Evolutionary conservation across 805 yeast genomes (phyloP), one percentile per base, ranked within the genome.

Genomic region (Yamadazyma laniorum): DNA sequence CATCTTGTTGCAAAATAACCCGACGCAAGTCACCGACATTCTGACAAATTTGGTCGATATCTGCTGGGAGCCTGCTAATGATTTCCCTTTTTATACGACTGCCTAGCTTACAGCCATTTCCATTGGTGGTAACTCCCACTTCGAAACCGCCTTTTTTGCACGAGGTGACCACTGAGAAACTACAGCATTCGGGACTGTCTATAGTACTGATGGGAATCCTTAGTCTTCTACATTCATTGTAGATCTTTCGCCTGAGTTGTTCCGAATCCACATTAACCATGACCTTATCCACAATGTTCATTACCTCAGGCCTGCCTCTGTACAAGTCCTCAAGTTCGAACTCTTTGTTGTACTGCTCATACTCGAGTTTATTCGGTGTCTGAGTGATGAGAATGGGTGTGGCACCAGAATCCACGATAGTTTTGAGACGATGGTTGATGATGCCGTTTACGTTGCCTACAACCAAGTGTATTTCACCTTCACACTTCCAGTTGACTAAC

Each of bases 31-130:
- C 61, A 0, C 96, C 95, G 32, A 90, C 76, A 39, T 79, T 80
- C 12, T 65, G 60, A 48, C 95, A 82, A 2, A 86, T 75, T 17
- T 71, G 72, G 14, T 82, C 90, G 15, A 90, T 74, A 50, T 88
- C 77, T 3, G 66, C 48, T 0, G 97, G 96, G 32, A 90, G 63
- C 4, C 72, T 60, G 21, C 75, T 67, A 1, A 79, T 77, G 29
- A 87, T 61, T 43, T 85, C 95, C 45, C 97, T 67, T 50, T 80
- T 84, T 50, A 90, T 74, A 49, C 95, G 71, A 38, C 80, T 76
- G 1, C 96, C 95, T 35, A 90, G 65, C 35, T 87, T 77, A 63
- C 97, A 90, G 4, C 97, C 96, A 61, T 85, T 85, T 0, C 96
- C 95, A 18, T 81, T 76, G 0, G 97, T 90, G 3, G 91, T 79